phyloP scores from a whole-genome alignment of 306 rosid genomes.

The Glycine tomentella region DNA sequence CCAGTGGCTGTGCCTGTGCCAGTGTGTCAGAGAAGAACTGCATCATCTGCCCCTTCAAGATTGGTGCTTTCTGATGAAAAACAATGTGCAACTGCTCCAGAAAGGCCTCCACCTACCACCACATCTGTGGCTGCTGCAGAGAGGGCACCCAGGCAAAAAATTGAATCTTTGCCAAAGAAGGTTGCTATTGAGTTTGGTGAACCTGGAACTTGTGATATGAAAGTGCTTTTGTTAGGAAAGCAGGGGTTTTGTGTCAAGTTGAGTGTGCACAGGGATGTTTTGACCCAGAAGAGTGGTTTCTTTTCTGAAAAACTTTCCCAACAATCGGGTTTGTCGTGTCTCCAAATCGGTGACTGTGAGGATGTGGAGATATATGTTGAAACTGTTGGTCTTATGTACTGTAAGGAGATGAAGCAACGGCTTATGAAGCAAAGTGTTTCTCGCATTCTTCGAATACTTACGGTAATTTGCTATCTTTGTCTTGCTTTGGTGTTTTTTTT shows the following conservation, averaged over 20 bases:
- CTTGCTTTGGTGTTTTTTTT: conserved; percentile 3
- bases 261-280: conserved; percentile 80
- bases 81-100: conserved; percentile 53
- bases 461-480: conserved; percentile 57
- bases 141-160: conserved; percentile 71
- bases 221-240: conserved; percentile 81
- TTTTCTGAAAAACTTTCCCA: conserved; percentile 72
- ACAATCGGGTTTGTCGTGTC: conserved; percentile 54
- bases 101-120: conserved; percentile 12
- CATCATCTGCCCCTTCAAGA: conserved; percentile 60
- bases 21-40: conserved; percentile 61
- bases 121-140: conserved; percentile 56
- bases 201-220: conserved; percentile 88
- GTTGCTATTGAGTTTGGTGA: conserved; percentile 98
- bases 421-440: conserved; percentile 88
- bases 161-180: conserved; percentile 84
- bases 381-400: conserved; percentile 90
- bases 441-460: conserved; percentile 86
- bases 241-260: conserved; percentile 94
- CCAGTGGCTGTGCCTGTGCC: conserved; percentile 49
- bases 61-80: conserved; percentile 66
- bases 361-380: conserved; percentile 95
- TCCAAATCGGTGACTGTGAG: conserved; percentile 85
- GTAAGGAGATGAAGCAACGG: conserved; percentile 93
- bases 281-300: conserved; percentile 70